Evolutionary conservation across 805 yeast species (phyloP), one percentile per base, ranked within the genome.

Genomic region (Saccharomycopsis capsularis): DNA sequence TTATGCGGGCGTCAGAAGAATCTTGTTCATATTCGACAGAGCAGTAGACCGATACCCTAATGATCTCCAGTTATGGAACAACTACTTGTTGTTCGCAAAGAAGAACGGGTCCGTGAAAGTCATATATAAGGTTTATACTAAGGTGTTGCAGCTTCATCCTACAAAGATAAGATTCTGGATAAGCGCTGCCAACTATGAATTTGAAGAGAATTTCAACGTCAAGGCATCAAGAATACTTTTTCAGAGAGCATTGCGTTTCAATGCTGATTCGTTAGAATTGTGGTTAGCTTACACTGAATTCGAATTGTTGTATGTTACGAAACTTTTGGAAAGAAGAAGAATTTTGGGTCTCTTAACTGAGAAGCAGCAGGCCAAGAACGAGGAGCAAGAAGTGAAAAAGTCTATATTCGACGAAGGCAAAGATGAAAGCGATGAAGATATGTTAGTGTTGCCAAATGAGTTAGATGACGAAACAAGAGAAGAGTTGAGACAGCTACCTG

Each of bases 101-200:
- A 65, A 70, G 15, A 73, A 77, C 47, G 85, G 85, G 7, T 80
- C 88, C 3, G 78, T 83, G 54, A 82, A 81, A 59, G 79, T 79
- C 46, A 78, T 84, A 16, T 86, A 85, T 61, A 80, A 79, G 55
- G 80, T 87, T 5, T 87, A 89, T 63, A 81, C 90, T 4, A 77
- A 79, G 50, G 70, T 91, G 56, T 71, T 93, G 57, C 87, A 82
- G 64, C 68, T 89, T 55, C 98, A 93, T 62, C 98, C 99, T n/a
- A 76, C 85, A 39, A 85, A 90, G 60, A 77, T 88, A 2, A 85
- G 82, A 57, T 85, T 91, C 16, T 93, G 99, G 99, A 78, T 93
- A 39, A 78, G 87, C 59, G 97, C 96, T 22, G 96, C 97, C 27
- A 86, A 86, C 61, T 88, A 87, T 66, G 98, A 93, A 67, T 82